phyloP scores from a whole-genome alignment of 148 eudicot genomes.

The Spergularia marina region DNA sequence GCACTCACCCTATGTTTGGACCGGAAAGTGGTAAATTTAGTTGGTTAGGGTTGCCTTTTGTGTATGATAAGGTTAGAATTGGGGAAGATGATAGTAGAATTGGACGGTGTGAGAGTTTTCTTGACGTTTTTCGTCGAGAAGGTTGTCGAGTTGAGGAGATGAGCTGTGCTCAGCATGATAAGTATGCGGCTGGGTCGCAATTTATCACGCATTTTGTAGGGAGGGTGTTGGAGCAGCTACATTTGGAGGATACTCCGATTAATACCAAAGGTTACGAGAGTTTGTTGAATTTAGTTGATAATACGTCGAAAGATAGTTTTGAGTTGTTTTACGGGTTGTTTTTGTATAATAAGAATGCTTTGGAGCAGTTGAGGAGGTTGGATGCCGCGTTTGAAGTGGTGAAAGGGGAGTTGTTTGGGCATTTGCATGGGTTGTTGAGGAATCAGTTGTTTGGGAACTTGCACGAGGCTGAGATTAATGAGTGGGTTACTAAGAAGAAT shows the following conservation, averaged over 20 bases:
- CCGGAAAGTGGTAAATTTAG: conserved; percentile 75
- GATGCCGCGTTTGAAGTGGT: conserved; percentile 75
- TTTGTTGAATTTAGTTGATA: conserved; percentile 77
- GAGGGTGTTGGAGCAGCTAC: conserved; percentile 63
- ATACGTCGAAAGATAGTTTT: conserved; percentile 78
- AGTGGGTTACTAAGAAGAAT: conserved; percentile 7
- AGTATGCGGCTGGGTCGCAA: conserved; percentile 70
- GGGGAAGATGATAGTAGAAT: conserved; percentile 46
- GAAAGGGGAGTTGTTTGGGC: conserved; percentile 80
- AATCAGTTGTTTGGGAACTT: conserved; percentile 53
- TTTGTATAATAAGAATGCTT: conserved; percentile 78
- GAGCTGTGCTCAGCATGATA: conserved; percentile 83
- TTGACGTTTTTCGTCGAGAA: conserved; percentile 62
- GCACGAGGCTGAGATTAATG: conserved; percentile 38
- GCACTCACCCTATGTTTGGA: conserved; percentile 97
- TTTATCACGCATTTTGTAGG: conserved; percentile 86
- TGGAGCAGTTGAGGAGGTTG: conserved; percentile 72
- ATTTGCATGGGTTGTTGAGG: conserved; percentile 68
- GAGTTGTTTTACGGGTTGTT: conserved; percentile 88
- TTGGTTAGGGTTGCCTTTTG: conserved; percentile 66
- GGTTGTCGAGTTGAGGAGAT: conserved; percentile 85
- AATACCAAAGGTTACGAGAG: conserved; percentile 90
- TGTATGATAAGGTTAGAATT: conserved; percentile 75
- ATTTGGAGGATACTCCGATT: conserved; percentile 62
- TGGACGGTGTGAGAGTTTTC: conserved; percentile 58